These are phyloP conservation scores for Hyaloperonospora arabidopsidis DNA, from an alignment of 352 stramenopile genomes.

Conservation along the genomic window DNA sequence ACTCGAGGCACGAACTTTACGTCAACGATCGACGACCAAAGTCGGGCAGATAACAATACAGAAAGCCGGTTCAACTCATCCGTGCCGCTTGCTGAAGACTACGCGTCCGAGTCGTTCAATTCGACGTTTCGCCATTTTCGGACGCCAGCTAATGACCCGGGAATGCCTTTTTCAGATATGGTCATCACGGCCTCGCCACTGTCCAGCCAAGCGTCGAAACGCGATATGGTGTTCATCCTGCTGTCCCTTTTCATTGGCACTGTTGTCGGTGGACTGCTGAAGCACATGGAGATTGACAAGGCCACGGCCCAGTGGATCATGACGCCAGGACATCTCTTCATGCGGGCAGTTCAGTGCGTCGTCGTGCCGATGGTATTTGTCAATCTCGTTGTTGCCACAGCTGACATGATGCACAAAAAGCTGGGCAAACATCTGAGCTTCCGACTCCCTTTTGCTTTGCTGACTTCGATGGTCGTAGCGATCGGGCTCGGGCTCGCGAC, in stretches of 20 bases:
- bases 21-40: constrained; percentile 22
- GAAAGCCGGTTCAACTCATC: constrained; percentile 8
- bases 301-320: constrained; percentile 54
- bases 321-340: constrained; percentile 63
- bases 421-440: constrained; percentile 37
- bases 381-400: constrained; percentile 60
- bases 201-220: constrained; percentile 30
- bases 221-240: constrained; percentile 48
- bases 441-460: constrained; percentile 37
- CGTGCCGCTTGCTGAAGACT: constrained; percentile 11
- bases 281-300: constrained; percentile 40
- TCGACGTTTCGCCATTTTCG: constrained; percentile 47
- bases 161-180: constrained; percentile 26
- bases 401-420: constrained; percentile 52
- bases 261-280: constrained; percentile 39
- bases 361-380: constrained; percentile 77
- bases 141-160: constrained; percentile 29
- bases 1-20: constrained; percentile 69
- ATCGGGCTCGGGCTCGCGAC: constrained; percentile 54
- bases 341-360: constrained; percentile 68
- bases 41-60: constrained; percentile 1
- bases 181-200: constrained; percentile 26
- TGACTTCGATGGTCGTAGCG: constrained; percentile 39
- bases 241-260: constrained; percentile 38
- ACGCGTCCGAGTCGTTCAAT: constrained; percentile 35